phyloP scores from a whole-genome alignment of 768 basidiomycete genomes.

The Hortiboletus flavorubellus region DNA sequence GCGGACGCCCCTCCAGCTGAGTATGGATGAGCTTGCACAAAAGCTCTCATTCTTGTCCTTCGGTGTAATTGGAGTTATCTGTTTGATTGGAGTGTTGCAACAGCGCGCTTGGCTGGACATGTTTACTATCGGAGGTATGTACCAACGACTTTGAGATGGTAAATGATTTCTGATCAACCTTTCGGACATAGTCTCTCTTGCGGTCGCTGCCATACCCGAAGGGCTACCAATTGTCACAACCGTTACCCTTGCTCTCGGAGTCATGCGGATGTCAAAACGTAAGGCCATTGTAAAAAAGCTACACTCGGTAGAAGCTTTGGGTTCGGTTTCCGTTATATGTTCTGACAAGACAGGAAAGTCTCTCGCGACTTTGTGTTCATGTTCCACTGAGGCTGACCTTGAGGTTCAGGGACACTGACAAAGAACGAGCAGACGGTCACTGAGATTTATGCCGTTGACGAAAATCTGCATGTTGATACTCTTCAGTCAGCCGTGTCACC shows the following conservation, averaged over 20 bases:
- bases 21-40: constrained; percentile 96
- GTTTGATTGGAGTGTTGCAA: constrained; percentile 85
- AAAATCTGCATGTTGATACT: constrained; percentile 60
- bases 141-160: neutral
- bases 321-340: constrained; percentile 95
- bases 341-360: constrained; percentile 89
- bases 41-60: constrained; percentile 89
- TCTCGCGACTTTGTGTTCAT: neutral
- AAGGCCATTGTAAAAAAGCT: constrained; percentile 98
- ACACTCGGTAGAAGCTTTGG: constrained; percentile 91
- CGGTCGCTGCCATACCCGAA: constrained; percentile 98
- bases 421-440: constrained; percentile 96
- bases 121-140: constrained; percentile 96
- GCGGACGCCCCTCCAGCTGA: constrained; percentile 87
- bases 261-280: constrained; percentile 88
- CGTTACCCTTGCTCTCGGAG: constrained; percentile 92
- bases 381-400: neutral
- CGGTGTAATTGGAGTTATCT: constrained; percentile 91
- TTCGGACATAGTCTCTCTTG: constrained; percentile 73
- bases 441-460: constrained; percentile 85
- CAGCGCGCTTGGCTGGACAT: constrained; percentile 90
- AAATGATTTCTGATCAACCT: constrained; percentile 5
- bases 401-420: constrained; percentile 70
- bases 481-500: constrained; percentile 42
- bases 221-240: constrained; percentile 96